Percentiles rank a stretch among this genome's conserved stretches.
phyloP scores from a whole-genome alignment of 495 filamentous ascomycete genomes.

The Cercophora scortea region DNA sequence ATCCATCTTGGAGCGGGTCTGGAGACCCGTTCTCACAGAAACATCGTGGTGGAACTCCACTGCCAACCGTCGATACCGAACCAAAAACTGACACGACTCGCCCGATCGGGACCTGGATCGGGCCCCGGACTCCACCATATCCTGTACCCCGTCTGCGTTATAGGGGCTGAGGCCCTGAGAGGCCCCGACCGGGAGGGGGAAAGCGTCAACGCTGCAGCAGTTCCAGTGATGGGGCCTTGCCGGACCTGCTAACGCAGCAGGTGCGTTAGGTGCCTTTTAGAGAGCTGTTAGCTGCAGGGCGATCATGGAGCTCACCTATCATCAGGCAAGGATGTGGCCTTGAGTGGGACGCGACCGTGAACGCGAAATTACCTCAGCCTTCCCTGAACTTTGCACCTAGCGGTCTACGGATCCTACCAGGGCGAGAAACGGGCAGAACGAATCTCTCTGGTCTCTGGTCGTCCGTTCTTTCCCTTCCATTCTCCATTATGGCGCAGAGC shows the following conservation, averaged over 20 bases:
- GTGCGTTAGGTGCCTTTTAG: slow-evolving; percentile 1
- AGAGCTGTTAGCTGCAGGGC: not conserved
- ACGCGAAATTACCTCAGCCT: slow-evolving; percentile 25
- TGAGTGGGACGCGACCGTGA: not conserved
- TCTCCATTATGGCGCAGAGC: not conserved
- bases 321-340: not conserved
- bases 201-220: too few relatives aligned
- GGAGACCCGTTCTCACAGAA: too few relatives aligned
- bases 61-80: too few relatives aligned
- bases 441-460: not conserved
- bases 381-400: slow-evolving; percentile 9
- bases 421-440: not conserved
- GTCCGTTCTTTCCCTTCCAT: not conserved
- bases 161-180: too few relatives aligned
- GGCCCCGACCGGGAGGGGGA: too few relatives aligned
- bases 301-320: slow-evolving; percentile 13
- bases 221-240: not conserved
- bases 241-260: slow-evolving; percentile 9
- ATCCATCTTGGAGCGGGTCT: too few relatives aligned
- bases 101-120: too few relatives aligned
- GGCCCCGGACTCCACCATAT: too few relatives aligned
- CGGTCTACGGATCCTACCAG: not conserved
- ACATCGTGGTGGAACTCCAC: too few relatives aligned
- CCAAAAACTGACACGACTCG: too few relatives aligned
- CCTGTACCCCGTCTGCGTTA: too few relatives aligned